phyloP scores from a whole-genome alignment of 2,329 filamentous ascomycete species.

The Epichloe sylvatica region DNA sequence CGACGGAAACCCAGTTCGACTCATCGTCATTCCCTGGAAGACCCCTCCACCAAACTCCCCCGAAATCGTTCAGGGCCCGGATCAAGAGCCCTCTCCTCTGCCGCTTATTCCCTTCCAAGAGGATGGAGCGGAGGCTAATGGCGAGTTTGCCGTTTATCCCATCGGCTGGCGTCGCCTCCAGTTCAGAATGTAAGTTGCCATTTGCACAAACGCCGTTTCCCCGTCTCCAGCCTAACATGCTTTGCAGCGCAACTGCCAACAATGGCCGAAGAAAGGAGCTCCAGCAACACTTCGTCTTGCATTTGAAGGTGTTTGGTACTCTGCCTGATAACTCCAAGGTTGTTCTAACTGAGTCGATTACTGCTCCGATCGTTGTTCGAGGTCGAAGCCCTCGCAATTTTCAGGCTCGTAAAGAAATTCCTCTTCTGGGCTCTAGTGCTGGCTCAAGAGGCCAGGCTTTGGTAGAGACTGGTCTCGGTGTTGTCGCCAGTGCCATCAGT shows the following conservation, averaged over 20 bases:
- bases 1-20: conserved; percentile 78
- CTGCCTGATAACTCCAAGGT: conserved; percentile 72
- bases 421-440: conserved; percentile 63
- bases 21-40: conserved; percentile 97
- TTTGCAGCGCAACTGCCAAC: conserved; percentile 70
- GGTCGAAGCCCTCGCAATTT: conserved; percentile 91
- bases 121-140: conserved; percentile 46
- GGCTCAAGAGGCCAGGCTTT: conserved; percentile 64
- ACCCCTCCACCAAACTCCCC: conserved; percentile 69
- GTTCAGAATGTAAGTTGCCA: conserved; percentile 61
- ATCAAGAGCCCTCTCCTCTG: conserved; percentile 77
- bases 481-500: conserved; percentile 42
- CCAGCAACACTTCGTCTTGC: conserved; percentile 88
- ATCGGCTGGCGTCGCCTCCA: conserved; percentile 90
- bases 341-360: conserved; percentile 69
- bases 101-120: conserved; percentile 56
- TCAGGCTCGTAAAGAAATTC: conserved; percentile 83
- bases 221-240: not conserved
- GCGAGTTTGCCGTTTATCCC: conserved; percentile 78
- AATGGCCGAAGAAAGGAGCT: conserved; percentile 89
- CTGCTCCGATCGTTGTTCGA: conserved; percentile 83
- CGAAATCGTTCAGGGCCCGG: conserved; percentile 48
- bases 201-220: conserved; percentile 15
- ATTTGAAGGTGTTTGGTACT: conserved; percentile 73
- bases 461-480: conserved; percentile 47